Evolutionary conservation across 1,139 yeast species (phyloP), one percentile per base, ranked within the genome.

Genomic region (Scheffersomyces segobiensis): DNA sequence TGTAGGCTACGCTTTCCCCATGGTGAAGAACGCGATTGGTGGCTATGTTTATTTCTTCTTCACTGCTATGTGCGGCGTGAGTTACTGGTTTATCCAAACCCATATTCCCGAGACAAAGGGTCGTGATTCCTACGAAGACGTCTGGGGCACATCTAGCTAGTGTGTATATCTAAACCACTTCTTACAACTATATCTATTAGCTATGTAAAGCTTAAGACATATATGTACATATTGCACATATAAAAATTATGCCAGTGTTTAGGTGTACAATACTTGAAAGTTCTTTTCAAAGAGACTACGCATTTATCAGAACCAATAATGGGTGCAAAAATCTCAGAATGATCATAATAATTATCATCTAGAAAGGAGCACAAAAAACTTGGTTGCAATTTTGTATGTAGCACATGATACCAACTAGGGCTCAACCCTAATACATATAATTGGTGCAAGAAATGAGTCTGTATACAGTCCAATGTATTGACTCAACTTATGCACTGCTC

Each of bases 91-190:
- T 67, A 80, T 87, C 21, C 69, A 72, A 57, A 65, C 61, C 3
- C 74, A 70, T 55, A 78, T 92, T 2, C 98, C 98, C 0, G 97
- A 93, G 69, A 91, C 97, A 0, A 89, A 85, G 67, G 95, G 95
- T 3, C 83, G 83, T 63, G 65, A 67, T 8, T 75, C 83, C 1
- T 87, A 87, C 64, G 85, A 82, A 52, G 85, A 87, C 58, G 91
- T 87, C 3, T 88, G 93, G 93, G 68, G 70, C 7, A 26, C 67
- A 24, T 53, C 39, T 24, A 32, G 3, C 42, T 32, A 32, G 42
- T 32, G 42, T 32, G 3, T 8, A 10, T 32, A 32, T 10, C 17
- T 12, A 32, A 14, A 12, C 12, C 8, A 2, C 4, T 32, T 14
- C 42, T 32, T 2, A 32, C 42, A 32, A 32, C 17, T 32, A 14